phyloP scores from a whole-genome alignment of 306 rosid genomes.

The Styphnolobium japonicum region DNA sequence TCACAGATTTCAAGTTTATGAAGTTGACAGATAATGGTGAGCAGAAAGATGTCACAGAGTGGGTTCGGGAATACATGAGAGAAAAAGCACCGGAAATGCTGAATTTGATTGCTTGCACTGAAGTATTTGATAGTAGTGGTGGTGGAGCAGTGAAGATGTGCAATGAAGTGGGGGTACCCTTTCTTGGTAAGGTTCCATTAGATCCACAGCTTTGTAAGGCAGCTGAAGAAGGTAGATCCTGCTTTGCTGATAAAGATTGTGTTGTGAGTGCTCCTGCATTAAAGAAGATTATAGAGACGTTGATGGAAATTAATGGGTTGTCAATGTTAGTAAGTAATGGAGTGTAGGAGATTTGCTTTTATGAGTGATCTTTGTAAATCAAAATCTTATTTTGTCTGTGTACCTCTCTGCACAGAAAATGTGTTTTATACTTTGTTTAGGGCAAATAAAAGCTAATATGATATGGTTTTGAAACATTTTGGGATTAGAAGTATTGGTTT shows the following conservation, averaged over 20 bases:
- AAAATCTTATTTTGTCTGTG: conserved; percentile 10
- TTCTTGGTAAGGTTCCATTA: conserved; percentile 87
- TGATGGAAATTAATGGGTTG: conserved; percentile 53
- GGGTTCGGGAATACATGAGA: conserved; percentile 57
- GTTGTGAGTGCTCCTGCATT: conserved; percentile 71
- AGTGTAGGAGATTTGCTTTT: conserved; percentile 33
- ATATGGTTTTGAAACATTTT: neutral
- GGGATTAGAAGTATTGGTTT: neutral
- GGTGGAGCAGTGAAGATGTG: conserved; percentile 91
- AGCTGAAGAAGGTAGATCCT: conserved; percentile 90
- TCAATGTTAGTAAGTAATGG: conserved; percentile 37
- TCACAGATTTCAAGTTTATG: conserved; percentile 59
- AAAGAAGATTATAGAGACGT: conserved; percentile 63
- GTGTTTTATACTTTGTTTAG: neutral
- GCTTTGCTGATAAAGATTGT: conserved; percentile 63
- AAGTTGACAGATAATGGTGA: conserved; percentile 59
- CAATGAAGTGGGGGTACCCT: conserved; percentile 73
- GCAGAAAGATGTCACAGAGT: conserved; percentile 67
- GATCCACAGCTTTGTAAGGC: conserved; percentile 94
- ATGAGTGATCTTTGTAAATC: neutral
- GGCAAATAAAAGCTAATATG: neutral
- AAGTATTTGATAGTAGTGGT: conserved; percentile 79
- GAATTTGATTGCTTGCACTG: conserved; percentile 59
- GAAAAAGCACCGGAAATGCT: conserved; percentile 69
- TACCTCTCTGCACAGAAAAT: neutral